Conservation (phyloP, 1,139 yeast genomes). For the Kodamaea derodonti region DNA sequence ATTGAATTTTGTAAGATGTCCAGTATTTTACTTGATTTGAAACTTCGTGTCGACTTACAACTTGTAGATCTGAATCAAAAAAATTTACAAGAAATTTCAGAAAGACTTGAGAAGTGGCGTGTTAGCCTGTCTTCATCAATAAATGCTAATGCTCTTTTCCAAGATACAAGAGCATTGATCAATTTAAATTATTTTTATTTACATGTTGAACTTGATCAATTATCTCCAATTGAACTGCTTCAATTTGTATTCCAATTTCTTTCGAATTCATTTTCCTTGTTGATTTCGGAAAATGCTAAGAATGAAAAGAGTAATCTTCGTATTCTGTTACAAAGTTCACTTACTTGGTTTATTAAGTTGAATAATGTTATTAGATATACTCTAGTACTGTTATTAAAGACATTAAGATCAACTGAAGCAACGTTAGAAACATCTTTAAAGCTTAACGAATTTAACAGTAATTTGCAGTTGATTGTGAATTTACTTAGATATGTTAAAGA, state of each 20-base stretch:
- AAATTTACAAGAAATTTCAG: constrained; percentile 18
- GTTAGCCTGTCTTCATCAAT: constrained; percentile 25
- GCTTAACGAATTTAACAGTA: constrained; percentile 19
- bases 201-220: constrained; percentile 39
- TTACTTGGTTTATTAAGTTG: constrained; percentile 34
- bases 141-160: constrained; percentile 27
- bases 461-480: constrained; percentile 20
- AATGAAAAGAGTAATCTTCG: constrained; percentile 9
- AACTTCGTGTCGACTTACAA: background rate
- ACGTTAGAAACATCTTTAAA: constrained; percentile 15
- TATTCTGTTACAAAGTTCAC: constrained; percentile 13
- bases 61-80: constrained; percentile 1
- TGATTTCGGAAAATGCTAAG: constrained; percentile 20
- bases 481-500: constrained; percentile 17
- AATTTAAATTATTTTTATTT: constrained; percentile 39
- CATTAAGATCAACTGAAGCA: constrained; percentile 12
- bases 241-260: constrained; percentile 43
- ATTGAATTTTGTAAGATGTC: constrained; percentile 13
- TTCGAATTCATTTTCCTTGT: constrained; percentile 37
- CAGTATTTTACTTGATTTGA: background rate
- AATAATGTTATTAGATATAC: constrained; percentile 34
- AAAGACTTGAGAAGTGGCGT: constrained; percentile 37
- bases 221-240: constrained; percentile 33
- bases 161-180: constrained; percentile 30
- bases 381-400: constrained; percentile 20